A percentile compares a stretch with the other conserved stretches of the same genome.
Conservation (phyloP, 192 early-diverging fungal genomes). For the Coemansia sp. region DNA sequence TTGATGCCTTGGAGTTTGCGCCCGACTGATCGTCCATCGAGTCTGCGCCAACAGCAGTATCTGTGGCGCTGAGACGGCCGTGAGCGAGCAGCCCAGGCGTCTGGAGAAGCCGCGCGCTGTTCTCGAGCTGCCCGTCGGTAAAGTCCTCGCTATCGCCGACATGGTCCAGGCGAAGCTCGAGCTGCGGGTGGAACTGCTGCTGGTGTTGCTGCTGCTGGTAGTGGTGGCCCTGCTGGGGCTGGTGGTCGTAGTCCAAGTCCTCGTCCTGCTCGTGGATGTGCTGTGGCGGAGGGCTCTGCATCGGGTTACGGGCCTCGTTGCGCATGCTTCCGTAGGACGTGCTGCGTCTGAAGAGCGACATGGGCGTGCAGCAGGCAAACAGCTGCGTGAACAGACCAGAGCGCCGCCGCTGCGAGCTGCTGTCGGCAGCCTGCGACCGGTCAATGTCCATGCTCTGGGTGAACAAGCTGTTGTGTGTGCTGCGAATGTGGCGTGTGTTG, state of each 20-base stretch:
- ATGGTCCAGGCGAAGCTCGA: not conserved
- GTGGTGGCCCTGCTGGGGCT: constrained; percentile 8
- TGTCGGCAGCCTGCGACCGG: constrained; percentile 26
- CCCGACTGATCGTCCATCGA: constrained; percentile 33
- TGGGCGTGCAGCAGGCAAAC: constrained; percentile 50
- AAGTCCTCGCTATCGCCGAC: constrained; percentile 10
- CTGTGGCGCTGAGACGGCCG: constrained; percentile 22
- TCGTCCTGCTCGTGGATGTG: constrained; percentile 3
- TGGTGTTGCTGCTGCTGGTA: constrained; percentile 14
- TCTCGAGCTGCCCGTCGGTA: not conserved
- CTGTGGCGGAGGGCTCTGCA: constrained; percentile 14
- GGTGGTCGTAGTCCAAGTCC: not conserved
- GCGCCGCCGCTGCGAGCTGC: constrained; percentile 26
- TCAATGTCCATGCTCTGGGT: constrained; percentile 52
- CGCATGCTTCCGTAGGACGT: constrained; percentile 43
- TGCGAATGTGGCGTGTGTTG: constrained; percentile 47
- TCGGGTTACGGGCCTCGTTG: constrained; percentile 28
- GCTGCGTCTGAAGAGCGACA: constrained; percentile 46
- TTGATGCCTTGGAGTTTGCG: constrained; percentile 25
- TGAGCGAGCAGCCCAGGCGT: constrained; percentile 10
- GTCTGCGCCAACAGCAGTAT: constrained; percentile 42
- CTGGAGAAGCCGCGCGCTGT: constrained; percentile 5
- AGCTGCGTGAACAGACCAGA: constrained; percentile 32
- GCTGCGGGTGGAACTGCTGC: constrained; percentile 7
- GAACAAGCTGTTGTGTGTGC: constrained; percentile 25